phyloP scores from a whole-genome alignment of 305 asterid genomes.

The Fraxinus greggii region DNA sequence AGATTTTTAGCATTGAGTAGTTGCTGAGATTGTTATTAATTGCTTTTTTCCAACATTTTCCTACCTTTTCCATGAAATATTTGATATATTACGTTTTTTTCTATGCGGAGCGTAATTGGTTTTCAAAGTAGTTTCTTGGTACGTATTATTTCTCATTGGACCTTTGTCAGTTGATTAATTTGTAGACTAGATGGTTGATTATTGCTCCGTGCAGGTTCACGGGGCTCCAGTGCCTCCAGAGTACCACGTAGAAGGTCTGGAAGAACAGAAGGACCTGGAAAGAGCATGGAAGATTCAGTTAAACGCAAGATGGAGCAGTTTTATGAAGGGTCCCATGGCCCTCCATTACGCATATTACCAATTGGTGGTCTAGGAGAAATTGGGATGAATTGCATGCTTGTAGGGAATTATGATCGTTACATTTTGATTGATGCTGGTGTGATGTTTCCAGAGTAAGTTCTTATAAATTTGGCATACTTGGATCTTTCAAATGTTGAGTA shows the following conservation, averaged over 20 bases:
- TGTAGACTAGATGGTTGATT: conserved; percentile 3
- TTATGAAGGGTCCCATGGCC: conserved; percentile 94
- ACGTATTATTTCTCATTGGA: conserved; percentile 1
- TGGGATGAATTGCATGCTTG: conserved; percentile 99
- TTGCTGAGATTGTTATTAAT: neutral
- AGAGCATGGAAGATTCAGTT: conserved; percentile 93
- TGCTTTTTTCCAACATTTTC: neutral
- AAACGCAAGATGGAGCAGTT: conserved; percentile 95
- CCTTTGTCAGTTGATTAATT: neutral
- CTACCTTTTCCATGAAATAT: neutral
- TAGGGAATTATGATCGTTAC: conserved; percentile 91
- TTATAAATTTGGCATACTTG: conserved; percentile 7
- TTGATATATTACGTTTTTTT: neutral
- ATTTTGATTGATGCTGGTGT: conserved; percentile 95
- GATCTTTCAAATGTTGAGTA: conserved; percentile 13
- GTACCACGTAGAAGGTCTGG: conserved; percentile 57
- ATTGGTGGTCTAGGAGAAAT: conserved; percentile 98
- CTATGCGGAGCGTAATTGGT: neutral
- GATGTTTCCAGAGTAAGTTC: conserved; percentile 92
- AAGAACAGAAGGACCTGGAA: conserved; percentile 79
- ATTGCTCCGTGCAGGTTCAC: conserved; percentile 40
- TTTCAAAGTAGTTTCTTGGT: neutral
- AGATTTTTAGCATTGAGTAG: conserved; percentile 12
- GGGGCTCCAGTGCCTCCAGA: conserved; percentile 42
- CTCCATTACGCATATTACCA: conserved; percentile 88